These are phyloP conservation scores for Eragrostis nindensis DNA, from an alignment of 176 grass and related monocot species.

Conservation along the genomic window DNA sequence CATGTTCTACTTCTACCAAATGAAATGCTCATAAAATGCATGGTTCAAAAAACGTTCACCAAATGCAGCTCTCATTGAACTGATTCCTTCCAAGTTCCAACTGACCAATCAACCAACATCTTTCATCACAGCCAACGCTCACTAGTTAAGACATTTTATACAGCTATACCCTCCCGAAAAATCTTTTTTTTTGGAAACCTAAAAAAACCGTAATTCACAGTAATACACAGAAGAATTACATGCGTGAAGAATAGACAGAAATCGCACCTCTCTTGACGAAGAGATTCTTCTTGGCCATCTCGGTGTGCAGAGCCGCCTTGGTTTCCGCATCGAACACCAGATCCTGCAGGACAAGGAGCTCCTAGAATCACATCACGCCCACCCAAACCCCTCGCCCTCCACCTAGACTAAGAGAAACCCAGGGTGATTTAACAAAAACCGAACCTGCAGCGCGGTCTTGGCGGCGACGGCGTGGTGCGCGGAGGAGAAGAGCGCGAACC, in stretches of 20 bases:
- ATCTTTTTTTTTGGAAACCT: too few species aligned
- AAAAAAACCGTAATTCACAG: neutral
- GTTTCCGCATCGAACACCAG: slow-evolving; percentile 79
- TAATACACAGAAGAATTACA: slow-evolving; percentile 5
- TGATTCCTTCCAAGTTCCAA: neutral
- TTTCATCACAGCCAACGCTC: neutral
- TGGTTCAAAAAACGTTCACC: too few species aligned
- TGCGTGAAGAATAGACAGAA: neutral
- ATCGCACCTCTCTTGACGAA: slow-evolving; percentile 88
- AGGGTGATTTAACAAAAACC: neutral
- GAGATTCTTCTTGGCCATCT: slow-evolving; percentile 99
- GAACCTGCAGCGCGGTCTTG: slow-evolving; percentile 86
- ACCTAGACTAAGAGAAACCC: neutral
- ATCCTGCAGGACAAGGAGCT: slow-evolving; percentile 55
- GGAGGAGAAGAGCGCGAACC: slow-evolving; percentile 93
- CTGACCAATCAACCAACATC: neutral
- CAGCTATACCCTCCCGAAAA: neutral
- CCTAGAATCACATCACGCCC: slow-evolving; percentile 2
- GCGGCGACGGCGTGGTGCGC: slow-evolving; percentile 77
- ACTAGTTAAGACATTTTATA: neutral
- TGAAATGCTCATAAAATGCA: neutral
- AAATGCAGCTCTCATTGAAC: neutral
- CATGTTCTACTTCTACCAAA: neutral
- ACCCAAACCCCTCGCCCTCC: neutral
- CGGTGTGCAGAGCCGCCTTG: slow-evolving; percentile 75